Conservation (phyloP, 306 rosid species). For the Fagus sylvatica region DNA sequence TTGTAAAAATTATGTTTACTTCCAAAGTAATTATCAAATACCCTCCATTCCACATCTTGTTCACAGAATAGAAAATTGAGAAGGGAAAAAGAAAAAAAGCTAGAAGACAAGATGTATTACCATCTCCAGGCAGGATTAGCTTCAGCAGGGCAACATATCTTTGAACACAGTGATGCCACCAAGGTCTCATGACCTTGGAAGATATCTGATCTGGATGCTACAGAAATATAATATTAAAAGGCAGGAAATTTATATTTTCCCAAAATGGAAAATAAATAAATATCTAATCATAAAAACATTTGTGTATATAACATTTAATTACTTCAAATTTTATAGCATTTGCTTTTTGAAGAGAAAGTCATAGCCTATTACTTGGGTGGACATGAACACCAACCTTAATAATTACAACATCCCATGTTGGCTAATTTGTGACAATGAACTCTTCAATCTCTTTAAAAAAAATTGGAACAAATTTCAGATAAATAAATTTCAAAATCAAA, state of each 20-base stretch:
- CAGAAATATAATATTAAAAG: conserved; percentile 23
- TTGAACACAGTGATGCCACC: conserved; percentile 51
- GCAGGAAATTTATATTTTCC: neutral
- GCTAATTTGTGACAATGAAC: too few species aligned
- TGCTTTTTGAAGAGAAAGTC: neutral
- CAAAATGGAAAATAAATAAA: neutral
- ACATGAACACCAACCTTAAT: neutral
- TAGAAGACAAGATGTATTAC: conserved; percentile 39
- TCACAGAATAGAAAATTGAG: neutral
- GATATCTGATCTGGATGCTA: conserved; percentile 39
- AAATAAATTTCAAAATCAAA: neutral
- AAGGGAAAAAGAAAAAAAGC: conserved; percentile 1
- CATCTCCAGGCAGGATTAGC: conserved; percentile 88
- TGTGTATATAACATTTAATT: conserved; percentile 2
- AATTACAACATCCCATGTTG: neutral
- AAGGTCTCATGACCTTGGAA: conserved; percentile 28
- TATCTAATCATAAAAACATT: neutral
- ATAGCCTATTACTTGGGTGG: neutral
- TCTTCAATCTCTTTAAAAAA: too few species aligned
- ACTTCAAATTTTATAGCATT: neutral
- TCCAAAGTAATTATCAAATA: neutral
- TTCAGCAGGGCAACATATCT: conserved; percentile 70
- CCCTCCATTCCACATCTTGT: neutral
- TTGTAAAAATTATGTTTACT: neutral
- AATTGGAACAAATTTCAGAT: neutral